These are phyloP conservation scores for Penicillium longicatenatum DNA, from an alignment of 495 filamentous ascomycete species.

Conservation along the genomic window DNA sequence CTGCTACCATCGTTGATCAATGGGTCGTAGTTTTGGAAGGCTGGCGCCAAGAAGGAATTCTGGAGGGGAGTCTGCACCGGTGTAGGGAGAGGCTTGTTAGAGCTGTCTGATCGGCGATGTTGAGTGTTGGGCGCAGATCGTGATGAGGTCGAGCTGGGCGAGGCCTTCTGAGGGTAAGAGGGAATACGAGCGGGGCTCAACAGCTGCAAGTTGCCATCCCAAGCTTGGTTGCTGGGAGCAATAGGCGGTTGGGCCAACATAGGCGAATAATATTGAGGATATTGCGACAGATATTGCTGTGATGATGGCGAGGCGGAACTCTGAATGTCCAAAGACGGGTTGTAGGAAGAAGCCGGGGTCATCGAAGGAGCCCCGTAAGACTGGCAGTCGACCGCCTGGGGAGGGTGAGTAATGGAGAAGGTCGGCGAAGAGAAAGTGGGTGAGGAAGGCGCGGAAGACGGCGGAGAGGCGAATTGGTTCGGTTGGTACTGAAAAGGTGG, in stretches of 20 bases:
- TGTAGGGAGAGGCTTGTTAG: slow-evolving; percentile 50
- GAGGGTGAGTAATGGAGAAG: slow-evolving; percentile 40
- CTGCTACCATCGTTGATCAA: slow-evolving; percentile 43
- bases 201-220: slow-evolving; percentile 46
- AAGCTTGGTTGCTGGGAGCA: slow-evolving; percentile 38
- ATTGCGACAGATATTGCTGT: slow-evolving; percentile 33
- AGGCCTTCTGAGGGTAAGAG: slow-evolving; percentile 40
- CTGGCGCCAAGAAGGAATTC: slow-evolving; percentile 44
- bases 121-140: slow-evolving; percentile 28
- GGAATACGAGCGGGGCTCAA: slow-evolving; percentile 41
- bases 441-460: slow-evolving; percentile 44
- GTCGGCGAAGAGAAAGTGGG: slow-evolving; percentile 45
- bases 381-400: slow-evolving; percentile 37
- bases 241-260: slow-evolving; percentile 49
- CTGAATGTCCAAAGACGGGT: slow-evolving; percentile 42
- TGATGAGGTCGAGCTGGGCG: slow-evolving; percentile 35
- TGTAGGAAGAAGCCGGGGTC: slow-evolving; percentile 49
- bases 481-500: slow-evolving; percentile 42
- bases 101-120: slow-evolving; percentile 37
- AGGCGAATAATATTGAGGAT: slow-evolving; percentile 37
- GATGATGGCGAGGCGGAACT: slow-evolving; percentile 34
- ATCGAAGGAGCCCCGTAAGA: slow-evolving; percentile 50
- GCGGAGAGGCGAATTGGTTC: slow-evolving; percentile 41
- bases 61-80: slow-evolving; percentile 48
- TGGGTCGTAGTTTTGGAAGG: slow-evolving; percentile 52